Evolutionary conservation across 2,329 filamentous ascomycete species (phyloP), one percentile per base, ranked within the genome.

Genomic region (Verticillium alfalfae): DNA sequence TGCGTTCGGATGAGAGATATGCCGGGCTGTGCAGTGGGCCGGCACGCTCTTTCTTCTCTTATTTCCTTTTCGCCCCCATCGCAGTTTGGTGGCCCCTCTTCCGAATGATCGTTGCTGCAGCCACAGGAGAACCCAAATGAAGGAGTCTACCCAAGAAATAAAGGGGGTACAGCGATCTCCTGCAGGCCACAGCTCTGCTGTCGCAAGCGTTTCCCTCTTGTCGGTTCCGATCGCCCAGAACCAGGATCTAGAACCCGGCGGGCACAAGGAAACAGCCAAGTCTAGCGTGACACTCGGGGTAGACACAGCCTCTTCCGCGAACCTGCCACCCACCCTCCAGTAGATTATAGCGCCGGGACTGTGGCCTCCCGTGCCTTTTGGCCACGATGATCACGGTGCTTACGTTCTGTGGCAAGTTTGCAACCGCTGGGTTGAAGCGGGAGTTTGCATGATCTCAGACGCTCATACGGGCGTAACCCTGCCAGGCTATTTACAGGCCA

Each of bases 361-460:
- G 45, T 52, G n/a, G 45, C n/a, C 45, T 52, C 45, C 45, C 45
- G 45, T 52, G 45, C 45, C 45, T 13, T 52, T n/a, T 52, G 45
- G 45, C 45, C 45, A 52, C n/a, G 45, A 22, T 18, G 18, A 26
- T 9, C 8, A 9, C 18, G 45, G 9, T 52, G 45, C 45, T 52
- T 10, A 3, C 36, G 9, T 37, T 13, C 8, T 26, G 18, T 7
- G 45, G 45, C n/a, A n/a, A 52, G 12, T 37, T 37, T 7, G 36
- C 36, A 31, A 31, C 26, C 26, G 39, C 45, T 52, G n/a, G 45
- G 18, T 22, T n/a, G 55, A 57, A n/a, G 16, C 34, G 57, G 57
- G 38, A 58, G 13, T 38, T 58, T 58, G 57, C 57, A 58, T 58
- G 57, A 58, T 58, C 57, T 58, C 45, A 52, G n/a, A 52, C 45